These are phyloP conservation scores for Corchorus capsularis DNA, from an alignment of 345 rosid species.

Conservation along the genomic window DNA sequence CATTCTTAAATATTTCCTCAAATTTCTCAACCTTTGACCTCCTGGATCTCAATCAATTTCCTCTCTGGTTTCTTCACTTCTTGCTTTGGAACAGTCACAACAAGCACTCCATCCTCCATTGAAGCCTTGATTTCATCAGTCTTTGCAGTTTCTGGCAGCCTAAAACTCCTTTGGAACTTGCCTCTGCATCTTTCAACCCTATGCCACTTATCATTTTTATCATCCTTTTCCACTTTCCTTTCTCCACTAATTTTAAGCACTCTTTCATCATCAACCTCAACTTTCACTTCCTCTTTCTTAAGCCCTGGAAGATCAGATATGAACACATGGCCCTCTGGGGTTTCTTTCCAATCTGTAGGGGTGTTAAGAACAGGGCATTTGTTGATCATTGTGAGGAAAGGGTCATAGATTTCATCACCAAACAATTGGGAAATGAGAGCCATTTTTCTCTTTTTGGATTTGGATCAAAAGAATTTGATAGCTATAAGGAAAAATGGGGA, in stretches of 20 bases:
- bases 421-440: constrained; percentile 38
- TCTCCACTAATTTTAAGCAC: constrained; percentile 47
- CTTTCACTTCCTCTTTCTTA: constrained; percentile 49
- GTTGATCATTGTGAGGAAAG: constrained; percentile 50
- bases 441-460: constrained; percentile 23
- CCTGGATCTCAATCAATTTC: constrained; percentile 42
- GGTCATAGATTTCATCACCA: constrained; percentile 43
- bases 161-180: constrained; percentile 42
- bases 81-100: constrained; percentile 40
- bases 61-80: constrained; percentile 36
- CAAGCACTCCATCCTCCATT: constrained; percentile 54
- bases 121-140: constrained; percentile 41
- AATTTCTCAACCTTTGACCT: not conserved
- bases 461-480: not conserved
- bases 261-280: constrained; percentile 39
- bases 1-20: not conserved
- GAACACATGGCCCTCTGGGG: constrained; percentile 48
- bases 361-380: constrained; percentile 51
- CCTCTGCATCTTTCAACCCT: constrained; percentile 42
- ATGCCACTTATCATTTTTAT: constrained; percentile 45
- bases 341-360: constrained; percentile 54
- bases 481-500: not conserved
- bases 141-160: constrained; percentile 49
- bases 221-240: constrained; percentile 33
- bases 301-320: constrained; percentile 48